A percentile compares a stretch with the other conserved stretches of the same genome.
Conservation (phyloP, 345 rosid genomes). For the Arabis hirsuta region DNA sequence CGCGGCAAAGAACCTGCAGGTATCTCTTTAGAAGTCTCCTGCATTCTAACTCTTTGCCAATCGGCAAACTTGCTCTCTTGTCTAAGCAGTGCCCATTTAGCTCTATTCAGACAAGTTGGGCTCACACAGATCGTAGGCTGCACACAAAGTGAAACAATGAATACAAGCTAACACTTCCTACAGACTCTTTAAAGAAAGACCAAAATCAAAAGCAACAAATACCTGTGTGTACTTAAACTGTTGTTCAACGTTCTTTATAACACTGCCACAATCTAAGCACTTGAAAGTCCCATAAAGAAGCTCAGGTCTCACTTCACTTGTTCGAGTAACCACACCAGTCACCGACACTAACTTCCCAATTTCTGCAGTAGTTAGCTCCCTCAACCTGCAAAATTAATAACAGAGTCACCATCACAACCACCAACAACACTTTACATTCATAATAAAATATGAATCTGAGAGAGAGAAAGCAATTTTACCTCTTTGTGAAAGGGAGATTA, state of each 20-base stretch:
- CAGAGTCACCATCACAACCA: conserved; percentile 16
- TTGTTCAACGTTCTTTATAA: conserved; percentile 86
- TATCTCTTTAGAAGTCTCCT: conserved; percentile 96
- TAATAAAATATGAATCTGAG: neutral
- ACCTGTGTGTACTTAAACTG: conserved; percentile 98
- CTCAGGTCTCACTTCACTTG: conserved; percentile 97
- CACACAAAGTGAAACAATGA: neutral
- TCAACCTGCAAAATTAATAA: conserved; percentile 49
- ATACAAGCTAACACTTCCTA: neutral
- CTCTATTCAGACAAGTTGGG: conserved; percentile 67
- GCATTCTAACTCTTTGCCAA: conserved; percentile 99
- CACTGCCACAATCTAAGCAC: conserved; percentile 82
- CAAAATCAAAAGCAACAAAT: neutral
- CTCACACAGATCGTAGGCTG: conserved; percentile 88
- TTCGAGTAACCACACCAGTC: conserved; percentile 90
- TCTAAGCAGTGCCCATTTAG: conserved; percentile 83
- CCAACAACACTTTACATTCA: neutral
- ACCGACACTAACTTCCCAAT: conserved; percentile 91
- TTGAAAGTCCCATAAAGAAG: conserved; percentile 88
- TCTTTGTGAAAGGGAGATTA: conserved; percentile 77
- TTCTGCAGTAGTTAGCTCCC: conserved; percentile 85
- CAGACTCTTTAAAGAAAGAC: neutral
- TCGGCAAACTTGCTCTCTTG: conserved; percentile 97
- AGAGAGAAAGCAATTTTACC: conserved; percentile 46
- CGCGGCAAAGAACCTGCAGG: conserved; percentile 98